Percentiles rank a stretch among this genome's conserved stretches.
These are phyloP conservation scores for Penicillium arizonense DNA, from an alignment of 495 filamentous ascomycete genomes.

Conservation along the genomic window DNA sequence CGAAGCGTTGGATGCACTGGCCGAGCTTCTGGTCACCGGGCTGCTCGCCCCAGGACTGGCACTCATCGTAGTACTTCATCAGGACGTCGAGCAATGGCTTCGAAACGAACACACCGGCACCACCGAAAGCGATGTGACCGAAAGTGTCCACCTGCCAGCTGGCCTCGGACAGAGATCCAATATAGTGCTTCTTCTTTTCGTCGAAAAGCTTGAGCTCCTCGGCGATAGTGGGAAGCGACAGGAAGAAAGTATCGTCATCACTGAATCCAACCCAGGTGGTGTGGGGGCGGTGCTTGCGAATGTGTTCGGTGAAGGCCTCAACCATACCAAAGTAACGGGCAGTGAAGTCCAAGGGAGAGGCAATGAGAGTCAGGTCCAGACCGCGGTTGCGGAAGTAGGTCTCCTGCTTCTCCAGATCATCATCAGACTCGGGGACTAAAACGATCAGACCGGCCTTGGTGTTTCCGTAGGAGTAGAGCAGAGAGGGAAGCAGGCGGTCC, in stretches of 20 bases:
- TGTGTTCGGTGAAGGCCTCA: slow-evolving; percentile 51
- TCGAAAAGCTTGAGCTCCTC: slow-evolving; percentile 55
- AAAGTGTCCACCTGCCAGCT: slow-evolving; percentile 56
- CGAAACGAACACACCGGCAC: slow-evolving; percentile 66
- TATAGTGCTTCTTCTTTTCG: slow-evolving; percentile 50
- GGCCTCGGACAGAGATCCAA: slow-evolving; percentile 65
- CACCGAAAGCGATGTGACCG: slow-evolving; percentile 67
- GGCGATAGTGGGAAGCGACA: slow-evolving; percentile 54
- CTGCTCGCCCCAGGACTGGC: slow-evolving; percentile 49
- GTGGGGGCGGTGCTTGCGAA: slow-evolving; percentile 46
- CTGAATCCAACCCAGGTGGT: slow-evolving; percentile 64
- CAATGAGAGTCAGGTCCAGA: slow-evolving; percentile 55
- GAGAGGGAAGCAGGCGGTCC: slow-evolving; percentile 45
- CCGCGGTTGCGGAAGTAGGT: slow-evolving; percentile 47
- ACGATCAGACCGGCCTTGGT: slow-evolving; percentile 50
- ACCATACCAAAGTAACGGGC: slow-evolving; percentile 66
- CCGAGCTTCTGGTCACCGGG: slow-evolving; percentile 61
- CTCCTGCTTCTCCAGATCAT: slow-evolving; percentile 44
- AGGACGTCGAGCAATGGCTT: slow-evolving; percentile 56
- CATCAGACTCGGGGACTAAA: slow-evolving; percentile 46
- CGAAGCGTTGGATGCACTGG: slow-evolving; percentile 60
- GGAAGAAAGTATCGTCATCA: slow-evolving; percentile 75
- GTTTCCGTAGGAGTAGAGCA: slow-evolving; percentile 50
- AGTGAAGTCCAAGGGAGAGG: slow-evolving; percentile 53
- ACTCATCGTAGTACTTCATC: slow-evolving; percentile 51